Conservation (phyloP, 345 rosid genomes). For the Sonneratia caseolaris region DNA sequence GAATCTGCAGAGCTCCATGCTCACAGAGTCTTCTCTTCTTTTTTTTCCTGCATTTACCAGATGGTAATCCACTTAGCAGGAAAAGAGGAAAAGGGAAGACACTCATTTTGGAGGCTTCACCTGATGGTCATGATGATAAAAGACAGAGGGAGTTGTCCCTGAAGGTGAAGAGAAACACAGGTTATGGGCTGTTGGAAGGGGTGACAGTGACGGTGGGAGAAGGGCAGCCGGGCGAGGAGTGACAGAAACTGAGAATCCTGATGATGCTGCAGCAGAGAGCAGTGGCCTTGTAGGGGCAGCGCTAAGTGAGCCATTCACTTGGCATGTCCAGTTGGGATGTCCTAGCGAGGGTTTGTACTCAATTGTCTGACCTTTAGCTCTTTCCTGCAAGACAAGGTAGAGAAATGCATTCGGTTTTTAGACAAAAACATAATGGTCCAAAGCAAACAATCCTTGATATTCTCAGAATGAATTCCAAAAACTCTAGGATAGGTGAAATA, state of each 20-base stretch:
- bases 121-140: conserved; percentile 1
- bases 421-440: not conserved
- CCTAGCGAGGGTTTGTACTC: conserved; percentile 34
- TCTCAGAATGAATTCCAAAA: not conserved
- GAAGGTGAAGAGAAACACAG: conserved; percentile 24
- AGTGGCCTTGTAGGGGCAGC: conserved; percentile 35
- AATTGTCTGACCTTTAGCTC: conserved; percentile 31
- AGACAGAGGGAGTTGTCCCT: not conserved
- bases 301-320: conserved; percentile 48
- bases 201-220: conserved; percentile 33
- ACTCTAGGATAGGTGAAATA: not conserved
- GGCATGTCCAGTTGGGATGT: conserved; percentile 59
- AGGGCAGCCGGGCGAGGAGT: conserved; percentile 43
- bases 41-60: too few relatives aligned
- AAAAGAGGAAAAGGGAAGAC: too few relatives aligned
- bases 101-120: conserved; percentile 14
- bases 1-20: too few relatives aligned
- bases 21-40: too few relatives aligned
- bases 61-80: too few relatives aligned
- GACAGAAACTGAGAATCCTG: conserved; percentile 91
- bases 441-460: not conserved
- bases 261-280: conserved; percentile 96
- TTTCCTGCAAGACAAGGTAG: conserved; percentile 37
- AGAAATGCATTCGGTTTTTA: not conserved
- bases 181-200: conserved; percentile 24